Base-by-base conservation (phyloP, 306 rosid species). In the Carpinus viminea region DNA sequence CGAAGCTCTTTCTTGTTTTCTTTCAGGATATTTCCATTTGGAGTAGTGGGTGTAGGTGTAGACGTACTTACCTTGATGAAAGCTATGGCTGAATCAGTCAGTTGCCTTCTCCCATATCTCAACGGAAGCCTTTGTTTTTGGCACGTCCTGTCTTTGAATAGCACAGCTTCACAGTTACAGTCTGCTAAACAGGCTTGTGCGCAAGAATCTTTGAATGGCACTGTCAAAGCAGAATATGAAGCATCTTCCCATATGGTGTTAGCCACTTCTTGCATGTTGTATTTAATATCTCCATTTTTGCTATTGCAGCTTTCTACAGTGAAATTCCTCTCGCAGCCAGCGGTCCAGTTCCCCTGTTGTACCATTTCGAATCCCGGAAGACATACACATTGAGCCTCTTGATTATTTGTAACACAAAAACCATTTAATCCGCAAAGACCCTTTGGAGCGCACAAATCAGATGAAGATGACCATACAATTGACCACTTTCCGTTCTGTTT, bases 111-210 rank as follows among this genome's bases (percentile, higher is more conserved):
- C 3, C 80, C 86, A 26, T 36, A 71, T 20, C 8, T 79, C 78
- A 83, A 71, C 26, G 83, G 86, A 70, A 83, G 72, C 43, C 31
- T 79, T 57, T 52, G 80, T 70, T 61, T 83, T 10, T 4, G 10
- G 59, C 86, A 83, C 4, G 2, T 79, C 8, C 60, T 38, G 2
- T 60, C 70, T 0, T 15, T 20, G 10, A 34, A 53, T 12, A 71
- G 41, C 2, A 72, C 66, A 8, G 57, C 4, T 53, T 28, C 68
- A 61, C 68, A 62, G 11, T 31, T 31, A 31, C 46, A 62, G 45
- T 62, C 69, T 45, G 2, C 71, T 31, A 31, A 46, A 28, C 86
- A 83, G 12, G 81, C 75, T 51, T 8, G 28, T 52, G 3, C 4
- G 61, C 83, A 83, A 34, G 48, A 70, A 3, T 70, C 80, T 64